Evolutionary conservation across 1,139 yeast genomes (phyloP).

Genomic region (Wickerhamiella infanticola): DNA sequence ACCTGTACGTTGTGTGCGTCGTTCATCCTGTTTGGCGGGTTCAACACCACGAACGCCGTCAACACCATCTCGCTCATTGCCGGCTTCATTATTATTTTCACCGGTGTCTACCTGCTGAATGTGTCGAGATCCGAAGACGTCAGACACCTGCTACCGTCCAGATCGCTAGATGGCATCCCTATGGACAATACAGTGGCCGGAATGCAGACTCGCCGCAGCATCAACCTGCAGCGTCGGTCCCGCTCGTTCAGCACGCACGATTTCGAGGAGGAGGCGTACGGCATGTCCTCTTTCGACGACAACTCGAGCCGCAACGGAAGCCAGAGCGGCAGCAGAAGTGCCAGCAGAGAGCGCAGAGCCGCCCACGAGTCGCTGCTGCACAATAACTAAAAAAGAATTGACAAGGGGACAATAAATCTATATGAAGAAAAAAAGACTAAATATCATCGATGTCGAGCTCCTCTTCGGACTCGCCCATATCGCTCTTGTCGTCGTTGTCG

Average conservation of each 20-base stretch:
- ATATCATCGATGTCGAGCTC: constrained; percentile 50
- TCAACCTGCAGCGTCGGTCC: constrained; percentile 26
- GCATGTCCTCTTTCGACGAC: constrained; percentile 23
- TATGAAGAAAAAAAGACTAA: constrained; percentile 2
- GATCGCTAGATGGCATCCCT: constrained; percentile 58
- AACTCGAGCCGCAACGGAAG: constrained; percentile 4
- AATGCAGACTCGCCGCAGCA: constrained; percentile 48
- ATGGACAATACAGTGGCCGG: constrained; percentile 79
- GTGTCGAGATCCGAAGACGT: constrained; percentile 56
- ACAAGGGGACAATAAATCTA: background rate
- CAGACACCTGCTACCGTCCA: constrained; percentile 32
- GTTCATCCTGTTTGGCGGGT: constrained; percentile 72
- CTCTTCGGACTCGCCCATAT: constrained; percentile 54
- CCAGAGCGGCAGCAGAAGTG: background rate
- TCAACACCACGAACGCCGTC: constrained; percentile 68
- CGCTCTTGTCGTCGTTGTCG: constrained; percentile 82
- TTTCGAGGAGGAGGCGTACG: constrained; percentile 24
- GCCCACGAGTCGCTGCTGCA: constrained; percentile 12
- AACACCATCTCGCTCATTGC: constrained; percentile 73
- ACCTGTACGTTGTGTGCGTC: constrained; percentile 80
- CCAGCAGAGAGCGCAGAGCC: constrained; percentile 6
- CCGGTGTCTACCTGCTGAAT: constrained; percentile 75
- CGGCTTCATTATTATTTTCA: constrained; percentile 75
- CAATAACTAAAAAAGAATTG: background rate
- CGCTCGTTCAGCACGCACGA: background rate